Conservation (phyloP, 2,329 filamentous ascomycete genomes). For the Chrysoporthe deuterocubensis region DNA sequence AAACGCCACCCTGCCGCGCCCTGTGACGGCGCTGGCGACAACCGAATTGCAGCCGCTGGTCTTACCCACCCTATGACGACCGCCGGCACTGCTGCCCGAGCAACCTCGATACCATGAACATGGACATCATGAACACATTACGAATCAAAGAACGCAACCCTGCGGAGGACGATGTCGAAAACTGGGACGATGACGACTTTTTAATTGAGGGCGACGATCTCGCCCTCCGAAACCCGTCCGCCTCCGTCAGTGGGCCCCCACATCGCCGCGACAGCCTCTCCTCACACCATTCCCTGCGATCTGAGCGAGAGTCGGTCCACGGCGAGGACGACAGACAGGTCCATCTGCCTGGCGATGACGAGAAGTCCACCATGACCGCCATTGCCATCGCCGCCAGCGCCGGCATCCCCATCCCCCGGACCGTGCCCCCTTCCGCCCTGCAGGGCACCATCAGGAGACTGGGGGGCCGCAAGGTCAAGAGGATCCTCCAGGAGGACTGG, state of each 20-base stretch:
- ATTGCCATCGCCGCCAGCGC: constrained; percentile 86
- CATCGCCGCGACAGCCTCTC: constrained; percentile 78
- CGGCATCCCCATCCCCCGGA: constrained; percentile 87
- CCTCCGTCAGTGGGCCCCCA: constrained; percentile 46
- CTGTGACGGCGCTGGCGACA: constrained; percentile 20
- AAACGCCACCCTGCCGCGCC: constrained; percentile 15
- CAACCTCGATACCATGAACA: constrained; percentile 30
- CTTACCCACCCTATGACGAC: constrained; percentile 12
- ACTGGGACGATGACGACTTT: constrained; percentile 80
- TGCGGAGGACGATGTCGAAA: constrained; percentile 68
- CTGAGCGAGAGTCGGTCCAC: constrained; percentile 75
- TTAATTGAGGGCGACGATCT: constrained; percentile 71
- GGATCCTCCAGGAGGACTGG: constrained; percentile 79
- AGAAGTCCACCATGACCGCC: constrained; percentile 80
- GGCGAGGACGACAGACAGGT: constrained; percentile 90
- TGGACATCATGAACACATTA: constrained; percentile 55
- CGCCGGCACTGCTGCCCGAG: constrained; percentile 7
- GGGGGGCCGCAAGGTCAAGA: constrained; percentile 73
- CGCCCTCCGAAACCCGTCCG: constrained; percentile 57
- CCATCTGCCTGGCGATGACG: constrained; percentile 81
- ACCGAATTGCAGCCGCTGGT: neutral
- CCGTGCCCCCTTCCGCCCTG: constrained; percentile 85
- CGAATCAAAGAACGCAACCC: constrained; percentile 57
- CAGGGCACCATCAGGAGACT: constrained; percentile 91
- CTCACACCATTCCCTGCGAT: constrained; percentile 79